These are phyloP conservation scores for Talaromyces islandicus DNA, from an alignment of 2,329 filamentous ascomycete species.

Conservation along the genomic window DNA sequence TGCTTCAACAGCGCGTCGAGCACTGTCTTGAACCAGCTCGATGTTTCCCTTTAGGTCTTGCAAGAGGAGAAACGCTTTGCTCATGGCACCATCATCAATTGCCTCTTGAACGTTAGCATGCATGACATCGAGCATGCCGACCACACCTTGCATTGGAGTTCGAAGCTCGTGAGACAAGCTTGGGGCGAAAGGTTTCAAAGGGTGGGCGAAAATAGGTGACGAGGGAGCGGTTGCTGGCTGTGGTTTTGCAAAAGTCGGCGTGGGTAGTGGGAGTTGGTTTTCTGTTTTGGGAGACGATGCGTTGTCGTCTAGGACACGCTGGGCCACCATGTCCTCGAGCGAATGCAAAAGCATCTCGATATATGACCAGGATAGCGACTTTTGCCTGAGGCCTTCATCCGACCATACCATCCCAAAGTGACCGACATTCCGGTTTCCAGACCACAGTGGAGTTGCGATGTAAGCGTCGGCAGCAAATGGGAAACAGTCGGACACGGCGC, in stretches of 20 bases:
- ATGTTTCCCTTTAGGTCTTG: conserved; percentile 62
- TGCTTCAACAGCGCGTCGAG: conserved; percentile 64
- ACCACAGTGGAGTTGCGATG: conserved; percentile 60
- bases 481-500: conserved; percentile 50
- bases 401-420: conserved; percentile 71
- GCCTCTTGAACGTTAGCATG: conserved; percentile 65
- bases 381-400: conserved; percentile 50
- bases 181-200: conserved; percentile 65
- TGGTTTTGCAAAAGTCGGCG: conserved; percentile 1
- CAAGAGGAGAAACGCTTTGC: conserved; percentile 42
- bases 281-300: conserved; percentile 36
- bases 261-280: conserved; percentile 18
- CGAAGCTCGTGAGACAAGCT: conserved; percentile 66
- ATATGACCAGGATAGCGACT: conserved; percentile 58
- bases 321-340: conserved; percentile 60
- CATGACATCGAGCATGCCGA: conserved; percentile 73
- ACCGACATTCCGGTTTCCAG: conserved; percentile 55
- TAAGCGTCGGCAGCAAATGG: conserved; percentile 61
- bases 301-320: conserved; percentile 51
- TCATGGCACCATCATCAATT: conserved; percentile 48
- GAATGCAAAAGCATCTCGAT: conserved; percentile 63
- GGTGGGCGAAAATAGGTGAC: conserved; percentile 53
- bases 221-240: conserved; percentile 50
- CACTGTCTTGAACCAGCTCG: conserved; percentile 67
- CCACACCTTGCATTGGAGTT: conserved; percentile 70